A percentile compares a stretch with the other conserved stretches of the same genome.
These are phyloP conservation scores for Termitomyces sp. DNA, from an alignment of 768 basidiomycete genomes.

Conservation along the genomic window DNA sequence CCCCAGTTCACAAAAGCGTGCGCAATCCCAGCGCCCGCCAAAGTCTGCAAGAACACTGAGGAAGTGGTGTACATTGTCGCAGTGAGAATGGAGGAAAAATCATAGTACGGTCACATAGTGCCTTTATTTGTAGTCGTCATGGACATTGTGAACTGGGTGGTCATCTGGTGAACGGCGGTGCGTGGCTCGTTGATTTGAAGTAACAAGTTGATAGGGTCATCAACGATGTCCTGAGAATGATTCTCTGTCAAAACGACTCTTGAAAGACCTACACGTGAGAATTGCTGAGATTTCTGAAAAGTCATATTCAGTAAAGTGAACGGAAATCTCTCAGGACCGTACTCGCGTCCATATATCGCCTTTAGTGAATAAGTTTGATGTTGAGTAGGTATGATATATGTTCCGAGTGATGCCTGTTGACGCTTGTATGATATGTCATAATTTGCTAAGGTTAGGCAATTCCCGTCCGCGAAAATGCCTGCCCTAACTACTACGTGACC, in stretches of 20 bases:
- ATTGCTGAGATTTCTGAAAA: neutral
- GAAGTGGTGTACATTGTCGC: constrained; percentile 50
- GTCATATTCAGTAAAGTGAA: neutral
- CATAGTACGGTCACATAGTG: neutral
- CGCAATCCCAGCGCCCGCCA: constrained; percentile 52
- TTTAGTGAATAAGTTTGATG: too few relatives aligned
- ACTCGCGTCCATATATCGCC: neutral
- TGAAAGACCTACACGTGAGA: too few relatives aligned
- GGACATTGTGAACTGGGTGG: neutral
- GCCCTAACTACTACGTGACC: neutral
- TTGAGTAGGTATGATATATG: too few relatives aligned
- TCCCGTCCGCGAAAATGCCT: neutral
- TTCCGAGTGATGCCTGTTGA: too few relatives aligned
- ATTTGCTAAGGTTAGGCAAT: too few relatives aligned
- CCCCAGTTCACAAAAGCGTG: constrained; percentile 76
- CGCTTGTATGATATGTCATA: too few relatives aligned
- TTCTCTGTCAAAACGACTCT: neutral
- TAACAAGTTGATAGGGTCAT: neutral
- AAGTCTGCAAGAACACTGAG: constrained; percentile 52
- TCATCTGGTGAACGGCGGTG: constrained; percentile 1
- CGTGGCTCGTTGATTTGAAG: neutral
- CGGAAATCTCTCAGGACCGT: too few relatives aligned
- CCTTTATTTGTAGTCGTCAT: neutral
- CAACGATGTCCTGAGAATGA: neutral
- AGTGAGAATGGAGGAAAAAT: neutral